Conservation (phyloP, 495 filamentous ascomycete species). For the Penicillium canariense region DNA sequence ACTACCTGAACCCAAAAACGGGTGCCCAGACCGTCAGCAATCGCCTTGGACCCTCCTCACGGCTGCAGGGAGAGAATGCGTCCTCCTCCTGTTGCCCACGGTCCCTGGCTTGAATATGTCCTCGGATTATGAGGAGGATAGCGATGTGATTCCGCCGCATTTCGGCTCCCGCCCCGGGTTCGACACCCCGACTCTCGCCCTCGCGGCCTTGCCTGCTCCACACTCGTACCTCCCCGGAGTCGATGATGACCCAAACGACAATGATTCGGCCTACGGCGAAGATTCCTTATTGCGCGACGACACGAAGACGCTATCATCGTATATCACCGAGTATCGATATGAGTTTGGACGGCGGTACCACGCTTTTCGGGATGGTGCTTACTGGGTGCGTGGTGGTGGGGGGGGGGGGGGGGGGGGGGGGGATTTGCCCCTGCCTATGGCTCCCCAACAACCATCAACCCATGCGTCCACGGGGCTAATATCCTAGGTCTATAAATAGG, state of each 20-base stretch:
- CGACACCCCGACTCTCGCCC: not conserved
- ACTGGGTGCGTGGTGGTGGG: constrained; percentile 30
- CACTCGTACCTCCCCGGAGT: constrained; percentile 1
- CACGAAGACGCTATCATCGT: constrained; percentile 19
- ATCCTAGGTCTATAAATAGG: constrained; percentile 5
- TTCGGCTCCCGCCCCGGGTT: not conserved
- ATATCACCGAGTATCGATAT: constrained; percentile 33
- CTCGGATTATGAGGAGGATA: constrained; percentile 6
- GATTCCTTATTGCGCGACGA: constrained; percentile 23
- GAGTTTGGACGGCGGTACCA: constrained; percentile 68
- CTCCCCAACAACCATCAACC: not conserved
- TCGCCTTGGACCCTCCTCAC: not conserved
- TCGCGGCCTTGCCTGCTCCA: not conserved
- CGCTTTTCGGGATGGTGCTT: constrained; percentile 59
- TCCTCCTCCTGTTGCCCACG: not conserved
- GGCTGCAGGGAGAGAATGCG: not conserved
- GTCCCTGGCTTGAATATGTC: constrained; percentile 1
- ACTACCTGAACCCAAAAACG: not conserved
- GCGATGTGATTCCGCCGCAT: not conserved
- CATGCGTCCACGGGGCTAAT: not conserved
- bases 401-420: not conserved
- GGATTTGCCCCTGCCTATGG: not conserved
- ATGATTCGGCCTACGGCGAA: constrained; percentile 23
- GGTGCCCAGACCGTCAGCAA: not conserved
- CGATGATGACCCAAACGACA: constrained; percentile 11